Evolutionary conservation across 2,329 filamentous ascomycete genomes (phyloP), one percentile per base, ranked within the genome.

Genomic region (Diplodia mutila): DNA sequence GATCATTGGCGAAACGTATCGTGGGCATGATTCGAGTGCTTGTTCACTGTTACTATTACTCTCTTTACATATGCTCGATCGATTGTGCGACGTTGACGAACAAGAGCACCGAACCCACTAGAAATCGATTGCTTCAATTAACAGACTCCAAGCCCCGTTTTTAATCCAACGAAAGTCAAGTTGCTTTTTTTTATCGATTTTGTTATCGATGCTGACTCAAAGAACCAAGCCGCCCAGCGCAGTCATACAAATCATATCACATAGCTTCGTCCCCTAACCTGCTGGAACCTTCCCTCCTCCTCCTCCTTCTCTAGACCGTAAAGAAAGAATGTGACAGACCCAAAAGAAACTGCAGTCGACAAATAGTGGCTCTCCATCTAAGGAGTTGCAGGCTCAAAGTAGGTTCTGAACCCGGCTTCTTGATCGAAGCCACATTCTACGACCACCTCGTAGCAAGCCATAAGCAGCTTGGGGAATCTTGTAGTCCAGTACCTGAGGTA

Each of bases 401-500:
- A 95, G 70, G 90, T 89, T 74, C 82, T 85, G 72, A 95, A 94
- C 2, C 90, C 84, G 73, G 89, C 87, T 70, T 86, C 83, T 0
- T 81, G 80, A 67, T 90, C 84, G 80, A 93, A 85, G 1, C 83
- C 84, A 69, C 92, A 82, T 61, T 89, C 86, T 69, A 87, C 85
- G 25, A 96, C 85, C 21, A 94, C 87, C 73, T 88, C 86, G 82
- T 93, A 94, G 75, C 92, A 97, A 65, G 85, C 85, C 75, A 97
- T 89, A 68, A 97, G 76, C 72, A 97, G 78, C 72, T 86, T 88
- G 3, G 93, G 93, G 75, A 97, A 97, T 68, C 87, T 85, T 8
- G 86, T 83, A 0, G 91, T 91, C 92, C 93, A 97, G 75, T 96
- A 97, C 12, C 84, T 84, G 53, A 97, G 81, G 75, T 97, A 97